phyloP scores from a whole-genome alignment of 441 rosid species.

The Capsella rubella region DNA sequence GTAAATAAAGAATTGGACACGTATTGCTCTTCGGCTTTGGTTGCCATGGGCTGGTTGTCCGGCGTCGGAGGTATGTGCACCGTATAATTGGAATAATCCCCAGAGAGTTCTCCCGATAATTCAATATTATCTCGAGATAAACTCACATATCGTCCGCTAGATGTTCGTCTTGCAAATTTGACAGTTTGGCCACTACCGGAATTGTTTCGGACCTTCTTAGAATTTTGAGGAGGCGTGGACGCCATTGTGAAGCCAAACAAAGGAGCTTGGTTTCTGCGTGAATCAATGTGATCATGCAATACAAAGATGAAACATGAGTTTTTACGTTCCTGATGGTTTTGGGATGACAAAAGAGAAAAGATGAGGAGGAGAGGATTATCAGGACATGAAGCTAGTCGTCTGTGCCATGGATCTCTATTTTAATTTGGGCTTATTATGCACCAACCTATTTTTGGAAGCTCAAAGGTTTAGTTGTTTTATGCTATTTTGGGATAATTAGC shows the following conservation, averaged over 20 bases:
- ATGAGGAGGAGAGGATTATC: slow-evolving; percentile 34
- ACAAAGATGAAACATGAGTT: slow-evolving; percentile 17
- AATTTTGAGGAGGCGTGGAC: slow-evolving; percentile 61
- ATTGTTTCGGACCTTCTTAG: slow-evolving; percentile 67
- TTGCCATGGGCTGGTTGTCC: slow-evolving; percentile 92
- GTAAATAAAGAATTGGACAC: slow-evolving; percentile 88
- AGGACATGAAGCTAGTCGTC: slow-evolving; percentile 6
- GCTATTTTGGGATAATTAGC: slow-evolving; percentile 27
- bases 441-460: slow-evolving; percentile 35
- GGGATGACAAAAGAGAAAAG: slow-evolving; percentile 18
- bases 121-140: slow-evolving; percentile 85
- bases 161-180: slow-evolving; percentile 88
- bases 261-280: slow-evolving; percentile 20
- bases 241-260: slow-evolving; percentile 55
- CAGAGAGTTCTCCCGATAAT: slow-evolving; percentile 73
- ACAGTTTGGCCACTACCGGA: slow-evolving; percentile 81
- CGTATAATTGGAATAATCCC: slow-evolving; percentile 86
- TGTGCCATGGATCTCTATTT: slow-evolving; percentile 26
- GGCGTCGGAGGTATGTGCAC: slow-evolving; percentile 96
- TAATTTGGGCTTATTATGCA: slow-evolving; percentile 23
- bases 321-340: slow-evolving; percentile 21
- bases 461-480: slow-evolving; percentile 19
- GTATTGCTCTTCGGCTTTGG: slow-evolving; percentile 88
- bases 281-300: slow-evolving; percentile 29
- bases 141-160: slow-evolving; percentile 89